phyloP scores from a whole-genome alignment of 768 basidiomycete species.

The Phaffia tasmanica region DNA sequence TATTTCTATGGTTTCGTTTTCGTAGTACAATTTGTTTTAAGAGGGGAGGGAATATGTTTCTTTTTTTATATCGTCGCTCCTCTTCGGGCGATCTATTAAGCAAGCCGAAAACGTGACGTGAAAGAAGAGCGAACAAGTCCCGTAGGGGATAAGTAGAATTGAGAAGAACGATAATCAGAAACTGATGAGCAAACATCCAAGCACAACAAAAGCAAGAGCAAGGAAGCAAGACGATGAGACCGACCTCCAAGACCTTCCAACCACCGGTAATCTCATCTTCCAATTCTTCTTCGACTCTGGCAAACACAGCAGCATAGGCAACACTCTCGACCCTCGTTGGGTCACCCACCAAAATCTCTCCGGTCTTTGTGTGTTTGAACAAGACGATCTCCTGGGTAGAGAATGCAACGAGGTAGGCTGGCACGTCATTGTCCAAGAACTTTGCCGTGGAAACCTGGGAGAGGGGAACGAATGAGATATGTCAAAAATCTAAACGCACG shows the following conservation, averaged over 20 bases:
- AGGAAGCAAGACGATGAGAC: background rate
- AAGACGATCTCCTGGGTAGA: constrained; percentile 85
- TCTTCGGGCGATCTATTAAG: constrained; percentile 2
- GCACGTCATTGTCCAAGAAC: constrained; percentile 66
- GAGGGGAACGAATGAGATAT: background rate
- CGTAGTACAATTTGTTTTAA: no score
- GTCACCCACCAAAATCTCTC: constrained; percentile 75
- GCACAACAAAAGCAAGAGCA: background rate
- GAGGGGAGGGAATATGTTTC: no score
- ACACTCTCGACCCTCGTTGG: constrained; percentile 88
- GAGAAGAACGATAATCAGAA: background rate
- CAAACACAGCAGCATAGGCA: constrained; percentile 81
- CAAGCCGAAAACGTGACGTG: no score
- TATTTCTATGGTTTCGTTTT: no score
- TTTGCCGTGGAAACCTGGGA: constrained; percentile 68
- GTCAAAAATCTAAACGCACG: background rate
- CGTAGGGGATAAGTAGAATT: no score
- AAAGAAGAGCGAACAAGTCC: no score
- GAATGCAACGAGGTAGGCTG: constrained; percentile 84
- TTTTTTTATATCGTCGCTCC: constrained; percentile 6
- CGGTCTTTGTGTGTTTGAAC: constrained; percentile 79
- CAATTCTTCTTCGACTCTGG: constrained; percentile 74
- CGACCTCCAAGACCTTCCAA: constrained; percentile 89
- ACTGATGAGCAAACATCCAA: background rate
- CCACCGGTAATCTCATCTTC: constrained; percentile 89